These are phyloP conservation scores for Vigna radiata DNA, from an alignment of 306 rosid genomes.

Conservation along the genomic window DNA sequence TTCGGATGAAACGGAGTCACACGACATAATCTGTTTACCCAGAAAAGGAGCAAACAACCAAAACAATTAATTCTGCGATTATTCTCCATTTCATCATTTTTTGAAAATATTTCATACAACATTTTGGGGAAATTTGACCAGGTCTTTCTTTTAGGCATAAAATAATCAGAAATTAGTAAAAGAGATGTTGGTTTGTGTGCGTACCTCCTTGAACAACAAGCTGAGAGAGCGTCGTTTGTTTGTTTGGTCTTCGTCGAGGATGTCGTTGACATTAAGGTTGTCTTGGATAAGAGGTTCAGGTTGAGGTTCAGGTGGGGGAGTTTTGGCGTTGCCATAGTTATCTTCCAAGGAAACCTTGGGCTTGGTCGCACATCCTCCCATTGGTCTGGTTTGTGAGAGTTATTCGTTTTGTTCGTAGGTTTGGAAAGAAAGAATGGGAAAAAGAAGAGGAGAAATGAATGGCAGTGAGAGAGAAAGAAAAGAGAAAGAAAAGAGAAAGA, in stretches of 20 bases:
- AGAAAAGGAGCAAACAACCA: background rate
- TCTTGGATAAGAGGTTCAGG: background rate
- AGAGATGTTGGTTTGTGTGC: background rate
- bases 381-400: background rate
- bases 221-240: conserved; percentile 65
- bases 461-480: background rate
- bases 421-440: background rate
- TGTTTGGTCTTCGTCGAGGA: conserved; percentile 49
- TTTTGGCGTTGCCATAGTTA: background rate
- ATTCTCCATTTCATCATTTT: background rate
- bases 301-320: conserved; percentile 43
- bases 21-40: conserved; percentile 4
- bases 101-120: background rate
- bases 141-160: background rate
- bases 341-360: conserved; percentile 56
- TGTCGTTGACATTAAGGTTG: conserved; percentile 36
- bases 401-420: background rate
- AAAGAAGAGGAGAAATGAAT: conserved; percentile 25
- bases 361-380: conserved; percentile 81
- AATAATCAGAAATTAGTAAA: background rate
- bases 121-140: background rate
- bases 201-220: conserved; percentile 61
- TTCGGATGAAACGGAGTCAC: background rate
- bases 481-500: background rate
- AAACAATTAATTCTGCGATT: conserved; percentile 22